A percentile compares a stretch with the other conserved stretches of the same genome.
Conservation (phyloP, 1,284 basidiomycete species). For the Fomitiporia mediterranea region DNA sequence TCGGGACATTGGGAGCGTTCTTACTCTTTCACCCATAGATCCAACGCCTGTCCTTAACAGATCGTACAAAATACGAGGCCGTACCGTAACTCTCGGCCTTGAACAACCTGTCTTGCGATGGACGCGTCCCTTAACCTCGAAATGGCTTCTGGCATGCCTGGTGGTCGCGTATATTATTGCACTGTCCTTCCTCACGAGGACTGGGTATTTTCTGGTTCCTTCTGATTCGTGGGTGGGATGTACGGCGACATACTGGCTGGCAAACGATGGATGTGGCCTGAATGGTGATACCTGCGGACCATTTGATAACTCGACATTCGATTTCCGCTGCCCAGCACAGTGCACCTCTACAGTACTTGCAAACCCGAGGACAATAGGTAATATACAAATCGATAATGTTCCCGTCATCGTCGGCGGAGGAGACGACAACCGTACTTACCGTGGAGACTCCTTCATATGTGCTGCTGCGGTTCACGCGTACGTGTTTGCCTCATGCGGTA, state of each 20-base stretch:
- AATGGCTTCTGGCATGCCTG: slow-evolving; percentile 53
- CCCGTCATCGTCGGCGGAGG: slow-evolving; percentile 84
- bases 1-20: too few species aligned
- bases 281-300: slow-evolving; percentile 66
- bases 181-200: slow-evolving; percentile 67
- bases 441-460: slow-evolving; percentile 84
- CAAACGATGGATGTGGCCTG: slow-evolving; percentile 73
- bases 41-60: slow-evolving; percentile 52
- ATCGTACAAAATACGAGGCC: slow-evolving; percentile 31
- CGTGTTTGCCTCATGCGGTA: slow-evolving; percentile 30
- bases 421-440: slow-evolving; percentile 62
- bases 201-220: slow-evolving; percentile 67
- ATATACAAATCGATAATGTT: slow-evolving; percentile 57
- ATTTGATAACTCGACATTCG: slow-evolving; percentile 56
- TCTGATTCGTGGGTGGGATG: slow-evolving; percentile 59
- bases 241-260: slow-evolving; percentile 66
- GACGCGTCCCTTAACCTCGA: slow-evolving; percentile 46
- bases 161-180: slow-evolving; percentile 63
- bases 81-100: slow-evolving; percentile 40
- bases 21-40: too few species aligned
- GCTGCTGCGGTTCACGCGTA: slow-evolving; percentile 81
- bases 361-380: slow-evolving; percentile 76
- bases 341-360: slow-evolving; percentile 65
- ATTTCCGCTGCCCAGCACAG: slow-evolving; percentile 80
- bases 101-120: slow-evolving; percentile 48